These are phyloP conservation scores for Lentinula edodes DNA, from an alignment of 768 basidiomycete species.

Conservation along the genomic window DNA sequence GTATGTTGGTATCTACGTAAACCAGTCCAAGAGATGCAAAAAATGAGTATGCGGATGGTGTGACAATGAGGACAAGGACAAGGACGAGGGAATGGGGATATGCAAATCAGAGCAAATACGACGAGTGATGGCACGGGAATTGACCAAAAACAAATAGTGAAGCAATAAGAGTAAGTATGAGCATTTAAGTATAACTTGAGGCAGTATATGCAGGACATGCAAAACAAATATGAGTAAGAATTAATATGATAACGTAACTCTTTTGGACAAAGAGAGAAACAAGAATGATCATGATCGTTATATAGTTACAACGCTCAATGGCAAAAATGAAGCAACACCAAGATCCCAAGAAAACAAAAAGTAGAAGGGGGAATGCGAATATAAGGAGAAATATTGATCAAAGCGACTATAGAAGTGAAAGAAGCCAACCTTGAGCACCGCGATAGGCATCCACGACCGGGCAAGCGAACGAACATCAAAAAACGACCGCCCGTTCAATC, in stretches of 20 bases:
- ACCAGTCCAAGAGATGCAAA: neutral
- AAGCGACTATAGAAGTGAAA: neutral
- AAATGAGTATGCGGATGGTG: neutral
- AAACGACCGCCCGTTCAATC: neutral
- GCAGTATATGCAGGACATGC: neutral
- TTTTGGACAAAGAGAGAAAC: neutral
- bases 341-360: neutral
- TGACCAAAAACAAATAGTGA: neutral
- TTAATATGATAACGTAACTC: neutral
- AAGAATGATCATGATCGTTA: neutral
- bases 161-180: neutral
- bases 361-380: neutral
- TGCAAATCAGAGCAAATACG: neutral
- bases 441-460: neutral
- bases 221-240: neutral
- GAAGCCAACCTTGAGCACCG: neutral
- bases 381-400: neutral
- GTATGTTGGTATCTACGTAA: neutral
- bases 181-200: neutral
- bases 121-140: neutral
- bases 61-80: neutral
- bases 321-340: neutral
- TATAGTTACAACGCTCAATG: neutral
- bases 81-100: neutral
- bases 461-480: neutral